Percentiles rank a stretch among this genome's conserved stretches.
Evolutionary conservation across 176 grass and related monocot genomes (phyloP).

Genomic region (Lolium rigidum): DNA sequence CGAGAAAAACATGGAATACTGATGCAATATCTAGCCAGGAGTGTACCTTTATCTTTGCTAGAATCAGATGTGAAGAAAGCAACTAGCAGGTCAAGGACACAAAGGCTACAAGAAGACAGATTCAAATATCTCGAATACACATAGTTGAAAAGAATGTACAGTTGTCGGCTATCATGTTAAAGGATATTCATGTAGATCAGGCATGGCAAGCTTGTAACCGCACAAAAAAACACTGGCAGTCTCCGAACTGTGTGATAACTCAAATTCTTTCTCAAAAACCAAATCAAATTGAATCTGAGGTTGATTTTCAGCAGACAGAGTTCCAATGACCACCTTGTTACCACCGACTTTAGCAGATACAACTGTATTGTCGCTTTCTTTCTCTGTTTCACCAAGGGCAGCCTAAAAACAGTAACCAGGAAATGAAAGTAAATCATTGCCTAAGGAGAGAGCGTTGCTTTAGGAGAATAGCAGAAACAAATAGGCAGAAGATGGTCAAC

Average conservation of each 20-base stretch:
- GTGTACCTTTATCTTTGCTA: slow-evolving; percentile 32
- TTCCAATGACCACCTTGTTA: slow-evolving; percentile 67
- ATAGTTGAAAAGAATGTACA: not conserved
- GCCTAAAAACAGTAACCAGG: slow-evolving; percentile 40
- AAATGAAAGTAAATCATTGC: not conserved
- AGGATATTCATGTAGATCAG: slow-evolving; percentile 47
- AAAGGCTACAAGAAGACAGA: not conserved
- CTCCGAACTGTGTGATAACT: slow-evolving; percentile 75
- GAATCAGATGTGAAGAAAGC: slow-evolving; percentile 15
- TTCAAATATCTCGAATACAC: not conserved
- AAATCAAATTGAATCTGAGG: slow-evolving; percentile 69
- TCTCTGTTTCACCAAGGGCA: slow-evolving; percentile 63
- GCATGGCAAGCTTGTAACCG: slow-evolving; percentile 55
- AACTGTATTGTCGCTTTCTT: slow-evolving; percentile 46
- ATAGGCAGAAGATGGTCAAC: not conserved
- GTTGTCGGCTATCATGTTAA: not conserved
- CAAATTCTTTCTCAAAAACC: slow-evolving; percentile 73
- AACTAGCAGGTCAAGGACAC: slow-evolving; percentile 25
- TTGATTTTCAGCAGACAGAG: slow-evolving; percentile 59
- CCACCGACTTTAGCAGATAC: slow-evolving; percentile 59
- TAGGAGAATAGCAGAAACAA: not conserved
- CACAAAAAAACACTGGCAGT: slow-evolving; percentile 57
- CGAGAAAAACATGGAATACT: not conserved
- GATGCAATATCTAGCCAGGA: not conserved
- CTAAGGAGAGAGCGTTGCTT: not conserved